Conservation (phyloP, 23 red algal species). For the Agarophyton chilense region DNA sequence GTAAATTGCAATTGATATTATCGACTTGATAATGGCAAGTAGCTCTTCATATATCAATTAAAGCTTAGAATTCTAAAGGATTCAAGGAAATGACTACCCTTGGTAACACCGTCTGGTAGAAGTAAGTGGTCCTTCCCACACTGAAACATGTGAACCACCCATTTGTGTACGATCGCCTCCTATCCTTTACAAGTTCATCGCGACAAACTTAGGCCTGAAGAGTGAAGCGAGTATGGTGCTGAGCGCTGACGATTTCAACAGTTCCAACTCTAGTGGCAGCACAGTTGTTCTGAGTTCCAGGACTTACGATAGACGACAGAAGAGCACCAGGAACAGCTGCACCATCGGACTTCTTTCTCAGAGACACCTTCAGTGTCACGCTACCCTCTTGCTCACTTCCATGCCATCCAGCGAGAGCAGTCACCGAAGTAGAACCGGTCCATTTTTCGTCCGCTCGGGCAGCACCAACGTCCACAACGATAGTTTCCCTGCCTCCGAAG, state of each 20-base stretch:
- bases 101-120: too few species aligned
- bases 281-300: background rate
- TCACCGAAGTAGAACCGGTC: conserved; percentile 8
- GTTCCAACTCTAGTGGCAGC: background rate
- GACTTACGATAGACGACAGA: background rate
- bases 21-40: too few species aligned
- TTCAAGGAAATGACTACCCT: too few species aligned
- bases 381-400: conserved; percentile 9
- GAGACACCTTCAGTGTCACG: conserved; percentile 7
- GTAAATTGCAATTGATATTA: too few species aligned
- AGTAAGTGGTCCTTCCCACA: too few species aligned
- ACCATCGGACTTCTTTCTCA: background rate
- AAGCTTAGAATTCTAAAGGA: too few species aligned
- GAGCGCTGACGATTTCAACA: background rate
- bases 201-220: background rate
- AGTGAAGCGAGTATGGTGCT: too few species aligned
- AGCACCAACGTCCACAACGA: background rate
- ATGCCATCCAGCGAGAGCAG: conserved; percentile 10
- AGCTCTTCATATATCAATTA: too few species aligned
- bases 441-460: background rate
- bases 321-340: too few species aligned
- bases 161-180: too few species aligned
- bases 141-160: too few species aligned
- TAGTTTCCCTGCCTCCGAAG: conserved; percentile 9
- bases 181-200: too few species aligned